A percentile compares a stretch with the other conserved stretches of the same genome.
Conservation (phyloP, 441 rosid species). For the California macrophylla region DNA sequence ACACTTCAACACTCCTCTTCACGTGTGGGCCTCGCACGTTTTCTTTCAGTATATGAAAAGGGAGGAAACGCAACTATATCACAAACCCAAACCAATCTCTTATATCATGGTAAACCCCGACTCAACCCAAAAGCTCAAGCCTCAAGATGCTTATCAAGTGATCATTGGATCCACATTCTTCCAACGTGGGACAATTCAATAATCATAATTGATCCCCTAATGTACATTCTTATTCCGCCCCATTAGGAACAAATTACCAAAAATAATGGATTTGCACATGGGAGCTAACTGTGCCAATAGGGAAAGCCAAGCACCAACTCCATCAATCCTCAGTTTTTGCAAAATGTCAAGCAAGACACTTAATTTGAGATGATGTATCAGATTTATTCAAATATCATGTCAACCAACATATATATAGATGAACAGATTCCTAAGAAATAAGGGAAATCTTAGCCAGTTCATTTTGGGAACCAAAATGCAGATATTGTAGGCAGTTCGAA, state of each 20-base stretch:
- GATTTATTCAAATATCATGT: background rate
- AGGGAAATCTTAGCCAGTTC: background rate
- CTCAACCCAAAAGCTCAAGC: too few species aligned
- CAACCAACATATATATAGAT: background rate
- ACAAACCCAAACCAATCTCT: background rate
- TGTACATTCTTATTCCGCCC: background rate
- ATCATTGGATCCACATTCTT: too few species aligned
- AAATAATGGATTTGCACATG: background rate
- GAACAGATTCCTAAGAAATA: background rate
- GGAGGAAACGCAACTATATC: too few species aligned
- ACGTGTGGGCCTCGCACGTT: too few species aligned
- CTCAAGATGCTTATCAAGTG: too few species aligned
- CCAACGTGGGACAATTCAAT: background rate
- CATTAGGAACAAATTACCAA: background rate
- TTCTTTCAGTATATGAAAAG: too few species aligned
- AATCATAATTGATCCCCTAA: background rate
- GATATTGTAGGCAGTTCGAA: background rate
- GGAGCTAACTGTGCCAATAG: background rate
- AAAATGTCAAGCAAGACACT: background rate
- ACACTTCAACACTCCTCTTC: too few species aligned
- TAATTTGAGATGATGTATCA: background rate
- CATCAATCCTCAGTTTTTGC: background rate
- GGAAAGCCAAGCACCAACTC: too few species aligned
- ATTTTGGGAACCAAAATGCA: background rate
- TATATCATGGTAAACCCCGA: too few species aligned